Conservation (phyloP, 2,329 filamentous ascomycete genomes). For the Colletotrichum noveboracense region DNA sequence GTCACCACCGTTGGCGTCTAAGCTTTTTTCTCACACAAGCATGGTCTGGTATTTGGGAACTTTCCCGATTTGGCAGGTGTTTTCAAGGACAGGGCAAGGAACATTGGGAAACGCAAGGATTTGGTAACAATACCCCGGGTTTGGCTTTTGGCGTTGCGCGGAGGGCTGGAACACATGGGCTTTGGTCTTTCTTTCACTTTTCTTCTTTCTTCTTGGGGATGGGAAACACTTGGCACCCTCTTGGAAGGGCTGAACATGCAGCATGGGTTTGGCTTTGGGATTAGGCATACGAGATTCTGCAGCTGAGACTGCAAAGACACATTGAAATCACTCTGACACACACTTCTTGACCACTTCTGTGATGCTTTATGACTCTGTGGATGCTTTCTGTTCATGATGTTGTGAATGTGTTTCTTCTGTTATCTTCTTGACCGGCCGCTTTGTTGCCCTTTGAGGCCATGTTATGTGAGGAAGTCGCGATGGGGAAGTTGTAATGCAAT, state of each 20-base stretch:
- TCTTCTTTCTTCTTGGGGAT: neutral
- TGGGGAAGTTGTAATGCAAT: neutral
- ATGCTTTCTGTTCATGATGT: neutral
- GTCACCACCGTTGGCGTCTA: neutral
- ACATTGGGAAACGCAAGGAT: neutral
- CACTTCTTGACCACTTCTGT: neutral
- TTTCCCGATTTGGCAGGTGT: neutral
- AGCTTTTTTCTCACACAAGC: neutral
- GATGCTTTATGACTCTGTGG: neutral
- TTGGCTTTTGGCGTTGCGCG: neutral
- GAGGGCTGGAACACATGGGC: neutral
- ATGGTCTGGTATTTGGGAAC: neutral
- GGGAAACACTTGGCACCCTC: neutral
- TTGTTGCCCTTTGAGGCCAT: neutral
- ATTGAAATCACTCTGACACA: neutral
- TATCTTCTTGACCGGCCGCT: accelerated
- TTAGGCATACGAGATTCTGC: neutral
- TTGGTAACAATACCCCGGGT: neutral
- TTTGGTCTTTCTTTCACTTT: neutral
- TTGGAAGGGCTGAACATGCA: neutral
- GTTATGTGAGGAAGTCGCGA: neutral
- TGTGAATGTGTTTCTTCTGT: neutral
- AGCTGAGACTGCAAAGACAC: neutral
- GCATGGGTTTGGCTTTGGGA: neutral
- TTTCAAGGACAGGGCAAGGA: neutral